phyloP scores from a whole-genome alignment of 306 rosid genomes.

The Geum urbanum region DNA sequence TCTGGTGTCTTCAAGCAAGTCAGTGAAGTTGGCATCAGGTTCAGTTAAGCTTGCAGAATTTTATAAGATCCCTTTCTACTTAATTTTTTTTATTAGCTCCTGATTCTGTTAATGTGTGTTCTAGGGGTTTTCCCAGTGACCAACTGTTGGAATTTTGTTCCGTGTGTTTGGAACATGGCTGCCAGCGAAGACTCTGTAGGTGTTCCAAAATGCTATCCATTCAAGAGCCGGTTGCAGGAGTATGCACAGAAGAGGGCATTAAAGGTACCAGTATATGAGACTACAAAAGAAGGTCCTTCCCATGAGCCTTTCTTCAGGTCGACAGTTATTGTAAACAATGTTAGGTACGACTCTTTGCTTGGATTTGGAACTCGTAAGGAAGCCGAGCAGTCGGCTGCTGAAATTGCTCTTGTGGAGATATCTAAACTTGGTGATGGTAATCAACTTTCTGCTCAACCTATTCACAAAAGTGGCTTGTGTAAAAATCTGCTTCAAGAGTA shows the following conservation, averaged over 20 bases:
- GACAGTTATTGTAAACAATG: conserved; percentile 54
- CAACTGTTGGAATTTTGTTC: no score
- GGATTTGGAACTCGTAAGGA: conserved; percentile 83
- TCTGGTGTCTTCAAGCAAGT: no score
- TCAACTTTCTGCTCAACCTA: conserved; percentile 58
- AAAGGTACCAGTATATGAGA: conserved; percentile 84
- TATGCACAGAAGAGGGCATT: conserved; percentile 83
- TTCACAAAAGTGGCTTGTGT: conserved; percentile 94
- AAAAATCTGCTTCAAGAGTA: conserved; percentile 97
- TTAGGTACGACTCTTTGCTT: conserved; percentile 61
- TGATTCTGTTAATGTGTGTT: no score
- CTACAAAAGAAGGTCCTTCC: conserved; percentile 86
- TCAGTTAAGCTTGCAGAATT: no score
- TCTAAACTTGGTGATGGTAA: conserved; percentile 54
- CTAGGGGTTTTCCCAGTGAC: no score
- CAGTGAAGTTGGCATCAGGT: no score
- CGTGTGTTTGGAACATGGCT: no score
- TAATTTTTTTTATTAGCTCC: no score
- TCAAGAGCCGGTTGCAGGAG: conserved; percentile 90
- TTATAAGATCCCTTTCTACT: no score
- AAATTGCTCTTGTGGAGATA: conserved; percentile 78
- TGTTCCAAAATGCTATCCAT: conserved; percentile 86
- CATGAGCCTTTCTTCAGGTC: conserved; percentile 83
- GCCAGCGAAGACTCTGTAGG: conserved; percentile 27
- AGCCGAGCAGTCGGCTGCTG: conserved; percentile 96